phyloP scores from a whole-genome alignment of 1,284 basidiomycete species.

The Sanghuangporus baumii region DNA sequence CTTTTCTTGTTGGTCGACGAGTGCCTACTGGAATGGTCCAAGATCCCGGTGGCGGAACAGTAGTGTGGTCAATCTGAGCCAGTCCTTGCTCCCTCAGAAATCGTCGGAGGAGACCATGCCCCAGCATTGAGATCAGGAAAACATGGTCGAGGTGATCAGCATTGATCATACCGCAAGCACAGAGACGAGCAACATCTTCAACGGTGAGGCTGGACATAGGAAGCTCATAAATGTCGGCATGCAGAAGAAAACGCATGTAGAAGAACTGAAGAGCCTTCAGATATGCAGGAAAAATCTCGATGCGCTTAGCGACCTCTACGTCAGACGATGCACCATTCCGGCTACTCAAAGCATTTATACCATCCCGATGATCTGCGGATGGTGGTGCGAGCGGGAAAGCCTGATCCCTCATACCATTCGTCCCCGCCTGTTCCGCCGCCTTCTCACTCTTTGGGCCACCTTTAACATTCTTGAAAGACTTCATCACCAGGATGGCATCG shows the following conservation, averaged over 20 bases:
- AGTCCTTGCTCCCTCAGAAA: background rate
- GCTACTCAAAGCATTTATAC: background rate
- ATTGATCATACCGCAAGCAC: background rate
- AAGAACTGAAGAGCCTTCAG: background rate
- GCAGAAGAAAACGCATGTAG: constrained; percentile 1
- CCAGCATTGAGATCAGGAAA: background rate
- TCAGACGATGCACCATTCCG: too few species aligned
- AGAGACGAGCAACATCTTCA: constrained; percentile 2
- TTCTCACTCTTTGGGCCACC: background rate
- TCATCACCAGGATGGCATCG: background rate
- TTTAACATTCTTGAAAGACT: background rate
- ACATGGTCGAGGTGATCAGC: background rate
- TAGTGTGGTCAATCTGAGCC: background rate
- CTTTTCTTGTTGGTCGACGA: background rate
- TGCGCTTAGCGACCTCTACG: background rate
- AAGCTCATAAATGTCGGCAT: background rate
- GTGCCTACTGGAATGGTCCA: background rate
- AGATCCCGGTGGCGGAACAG: background rate
- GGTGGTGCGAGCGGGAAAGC: background rate
- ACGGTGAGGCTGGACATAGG: background rate
- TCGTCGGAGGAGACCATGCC: background rate
- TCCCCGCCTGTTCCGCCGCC: background rate
- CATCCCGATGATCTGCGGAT: background rate
- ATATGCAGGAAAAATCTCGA: background rate
- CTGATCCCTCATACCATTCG: background rate